These are phyloP conservation scores for Gossypium herbaceum DNA, from an alignment of 345 rosid genomes.

Conservation along the genomic window DNA sequence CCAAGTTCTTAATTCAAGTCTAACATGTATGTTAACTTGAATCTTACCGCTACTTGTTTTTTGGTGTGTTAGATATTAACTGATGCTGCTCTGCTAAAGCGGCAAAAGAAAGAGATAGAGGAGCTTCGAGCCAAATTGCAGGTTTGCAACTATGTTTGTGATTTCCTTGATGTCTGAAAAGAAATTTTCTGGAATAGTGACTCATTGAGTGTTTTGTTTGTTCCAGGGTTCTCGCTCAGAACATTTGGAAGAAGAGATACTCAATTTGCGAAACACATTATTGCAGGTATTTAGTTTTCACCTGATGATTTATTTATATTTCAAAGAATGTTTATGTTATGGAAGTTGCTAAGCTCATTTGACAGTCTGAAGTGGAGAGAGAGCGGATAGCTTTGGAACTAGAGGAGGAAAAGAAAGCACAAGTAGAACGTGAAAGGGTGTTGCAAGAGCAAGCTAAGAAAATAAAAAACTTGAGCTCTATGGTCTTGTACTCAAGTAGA, in stretches of 20 bases:
- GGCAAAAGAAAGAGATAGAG: conserved; percentile 97
- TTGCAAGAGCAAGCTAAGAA: conserved; percentile 90
- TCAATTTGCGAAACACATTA: conserved; percentile 82
- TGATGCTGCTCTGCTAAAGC: conserved; percentile 92
- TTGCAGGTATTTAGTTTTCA: conserved; percentile 52
- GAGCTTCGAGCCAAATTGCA: conserved; percentile 88
- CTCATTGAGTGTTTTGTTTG: conserved; percentile 9
- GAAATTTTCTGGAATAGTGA: neutral
- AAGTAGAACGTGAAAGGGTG: conserved; percentile 85
- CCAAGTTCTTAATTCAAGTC: neutral
- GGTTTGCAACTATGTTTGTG: conserved; percentile 31
- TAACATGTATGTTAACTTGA: conserved; percentile 10
- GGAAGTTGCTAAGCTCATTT: conserved; percentile 19
- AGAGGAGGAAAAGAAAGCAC: conserved; percentile 95
- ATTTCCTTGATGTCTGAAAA: conserved; percentile 3
- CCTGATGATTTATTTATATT: conserved; percentile 13
- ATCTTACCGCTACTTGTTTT: conserved; percentile 11
- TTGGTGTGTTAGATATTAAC: conserved; percentile 59
- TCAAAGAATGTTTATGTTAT: conserved; percentile 5
- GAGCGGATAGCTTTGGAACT: conserved; percentile 86
- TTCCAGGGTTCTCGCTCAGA: conserved; percentile 82
- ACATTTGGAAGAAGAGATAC: conserved; percentile 82
- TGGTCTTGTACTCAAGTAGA: conserved; percentile 74
- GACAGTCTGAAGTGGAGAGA: conserved; percentile 88
- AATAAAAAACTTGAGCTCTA: conserved; percentile 83